These are phyloP conservation scores for Conticribra guillardii DNA, from an alignment of 108 stramenopile species.

Conservation along the genomic window DNA sequence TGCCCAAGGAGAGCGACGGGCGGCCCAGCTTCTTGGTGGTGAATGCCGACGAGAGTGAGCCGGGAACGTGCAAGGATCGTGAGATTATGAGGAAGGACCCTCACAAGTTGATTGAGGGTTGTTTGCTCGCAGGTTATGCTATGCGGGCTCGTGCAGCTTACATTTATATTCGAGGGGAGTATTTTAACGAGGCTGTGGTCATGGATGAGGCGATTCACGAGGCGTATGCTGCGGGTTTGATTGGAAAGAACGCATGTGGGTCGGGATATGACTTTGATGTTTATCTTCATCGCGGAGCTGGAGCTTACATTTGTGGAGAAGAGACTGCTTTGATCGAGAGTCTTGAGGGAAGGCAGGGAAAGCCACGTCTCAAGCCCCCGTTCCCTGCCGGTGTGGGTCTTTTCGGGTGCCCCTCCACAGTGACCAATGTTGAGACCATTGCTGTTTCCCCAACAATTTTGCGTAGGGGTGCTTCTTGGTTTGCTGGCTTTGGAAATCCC, in stretches of 20 bases:
- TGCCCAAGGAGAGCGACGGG: slow-evolving; percentile 99
- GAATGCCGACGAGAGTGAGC: slow-evolving; percentile 99
- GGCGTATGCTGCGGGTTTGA: slow-evolving; percentile 93
- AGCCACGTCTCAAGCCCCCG: slow-evolving; percentile 99
- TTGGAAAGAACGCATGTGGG: slow-evolving; percentile 98
- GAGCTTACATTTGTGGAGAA: slow-evolving; percentile 99
- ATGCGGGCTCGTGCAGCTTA: slow-evolving; percentile 99
- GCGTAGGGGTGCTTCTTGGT: slow-evolving; percentile 97
- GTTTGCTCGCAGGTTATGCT: slow-evolving; percentile 97
- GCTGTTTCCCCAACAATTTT: slow-evolving; percentile 99
- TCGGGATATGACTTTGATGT: slow-evolving; percentile 99
- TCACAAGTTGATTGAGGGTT: slow-evolving; percentile 99
- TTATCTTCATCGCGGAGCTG: slow-evolving; percentile 99
- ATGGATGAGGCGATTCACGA: slow-evolving; percentile 99
- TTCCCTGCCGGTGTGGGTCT: slow-evolving; percentile 99
- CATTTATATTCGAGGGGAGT: slow-evolving; percentile 99
- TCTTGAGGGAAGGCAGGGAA: slow-evolving; percentile 95
- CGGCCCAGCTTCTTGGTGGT: slow-evolving; percentile 98
- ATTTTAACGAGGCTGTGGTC: slow-evolving; percentile 99
- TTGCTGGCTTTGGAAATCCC: slow-evolving; percentile 94
- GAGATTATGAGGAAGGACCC: slow-evolving; percentile 99
- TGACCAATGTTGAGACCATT: slow-evolving; percentile 99
- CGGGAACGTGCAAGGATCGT: slow-evolving; percentile 99
- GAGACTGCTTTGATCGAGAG: slow-evolving; percentile 99
- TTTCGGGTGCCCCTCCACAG: slow-evolving; percentile 99